These are phyloP conservation scores for Atalantia buxifolia DNA, from an alignment of 345 rosid species.

Conservation along the genomic window DNA sequence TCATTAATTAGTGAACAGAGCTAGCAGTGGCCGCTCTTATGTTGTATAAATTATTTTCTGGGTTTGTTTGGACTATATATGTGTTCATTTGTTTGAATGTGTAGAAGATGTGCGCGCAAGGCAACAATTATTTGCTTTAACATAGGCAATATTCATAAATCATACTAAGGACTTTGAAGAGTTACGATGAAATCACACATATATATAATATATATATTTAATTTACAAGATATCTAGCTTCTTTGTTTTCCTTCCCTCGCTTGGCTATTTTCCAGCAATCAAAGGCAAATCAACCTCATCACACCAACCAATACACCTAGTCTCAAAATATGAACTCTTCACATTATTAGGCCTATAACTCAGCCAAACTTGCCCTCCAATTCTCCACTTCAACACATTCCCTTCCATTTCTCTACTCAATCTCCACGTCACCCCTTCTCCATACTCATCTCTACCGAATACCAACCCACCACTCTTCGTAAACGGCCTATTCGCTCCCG, in stretches of 20 bases:
- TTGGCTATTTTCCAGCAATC: slow-evolving; percentile 30
- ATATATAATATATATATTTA: too few species aligned
- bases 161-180: too few species aligned
- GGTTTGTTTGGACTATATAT: too few species aligned
- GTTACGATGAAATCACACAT: too few species aligned
- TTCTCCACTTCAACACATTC: slow-evolving; percentile 84
- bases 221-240: too few species aligned
- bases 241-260: background rate
- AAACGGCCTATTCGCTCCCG: slow-evolving; percentile 43
- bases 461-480: slow-evolving; percentile 78
- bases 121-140: too few species aligned
- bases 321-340: slow-evolving; percentile 52
- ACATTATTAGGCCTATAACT: slow-evolving; percentile 68
- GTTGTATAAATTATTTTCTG: too few species aligned
- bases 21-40: too few species aligned
- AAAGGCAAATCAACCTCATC: slow-evolving; percentile 88
- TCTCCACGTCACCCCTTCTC: slow-evolving; percentile 71
- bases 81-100: background rate
- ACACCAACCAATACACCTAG: slow-evolving; percentile 81
- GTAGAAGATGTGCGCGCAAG: background rate
- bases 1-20: background rate
- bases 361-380: slow-evolving; percentile 76
- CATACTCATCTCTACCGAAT: slow-evolving; percentile 73
- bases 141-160: too few species aligned
- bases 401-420: slow-evolving; percentile 90